phyloP scores from a whole-genome alignment of 73 alveolate genomes.

The Paramecium pentaurelia region DNA sequence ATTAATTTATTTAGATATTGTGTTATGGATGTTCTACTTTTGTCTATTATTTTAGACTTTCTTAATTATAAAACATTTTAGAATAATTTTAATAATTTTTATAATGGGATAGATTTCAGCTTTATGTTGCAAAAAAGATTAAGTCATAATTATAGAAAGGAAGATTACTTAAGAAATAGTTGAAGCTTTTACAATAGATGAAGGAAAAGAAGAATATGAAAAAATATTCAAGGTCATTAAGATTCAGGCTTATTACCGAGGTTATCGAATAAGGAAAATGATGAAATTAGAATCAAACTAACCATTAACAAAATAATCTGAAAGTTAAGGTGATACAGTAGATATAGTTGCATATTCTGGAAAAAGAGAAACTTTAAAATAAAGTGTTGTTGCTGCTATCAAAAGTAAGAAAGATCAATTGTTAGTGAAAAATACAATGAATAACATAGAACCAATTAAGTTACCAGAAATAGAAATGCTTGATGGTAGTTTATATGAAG shows the following conservation, averaged over 20 bases:
- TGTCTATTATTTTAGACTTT: not conserved
- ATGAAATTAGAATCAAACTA: not conserved
- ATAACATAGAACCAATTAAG: not conserved
- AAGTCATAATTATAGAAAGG: not conserved
- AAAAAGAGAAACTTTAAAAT: not conserved
- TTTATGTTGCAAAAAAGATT: not conserved
- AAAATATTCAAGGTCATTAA: not conserved
- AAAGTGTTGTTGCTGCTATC: not conserved
- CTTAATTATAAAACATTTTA: not conserved
- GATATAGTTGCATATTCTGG: not conserved
- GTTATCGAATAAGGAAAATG: not conserved
- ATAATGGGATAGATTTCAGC: not conserved
- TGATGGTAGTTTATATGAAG: slow-evolving; percentile 13
- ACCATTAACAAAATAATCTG: not conserved
- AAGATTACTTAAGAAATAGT: not conserved
- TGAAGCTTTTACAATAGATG: not conserved
- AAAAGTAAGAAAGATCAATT: not conserved
- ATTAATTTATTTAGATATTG: no score
- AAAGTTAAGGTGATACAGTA: not conserved
- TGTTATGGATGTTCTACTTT: not conserved
- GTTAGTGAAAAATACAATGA: not conserved
- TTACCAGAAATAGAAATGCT: not conserved
- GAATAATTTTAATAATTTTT: not conserved
- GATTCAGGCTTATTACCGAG: not conserved
- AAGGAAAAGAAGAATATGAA: not conserved